Evolutionary conservation across 352 stramenopile species (phyloP).

Genomic region (Phytophthora colocasiae): DNA sequence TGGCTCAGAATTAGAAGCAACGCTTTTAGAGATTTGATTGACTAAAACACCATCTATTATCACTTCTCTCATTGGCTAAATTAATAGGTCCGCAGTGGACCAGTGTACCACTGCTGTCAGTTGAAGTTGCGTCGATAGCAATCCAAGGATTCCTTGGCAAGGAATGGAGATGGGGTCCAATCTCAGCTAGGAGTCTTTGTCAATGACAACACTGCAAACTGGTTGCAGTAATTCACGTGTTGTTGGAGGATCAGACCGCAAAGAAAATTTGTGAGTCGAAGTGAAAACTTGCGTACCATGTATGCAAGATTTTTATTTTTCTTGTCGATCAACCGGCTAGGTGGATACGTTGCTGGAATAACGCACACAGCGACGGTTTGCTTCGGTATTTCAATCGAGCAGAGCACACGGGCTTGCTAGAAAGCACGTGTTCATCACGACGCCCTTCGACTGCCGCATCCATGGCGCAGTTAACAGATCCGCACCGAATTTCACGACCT

Average conservation of each 20-base stretch:
- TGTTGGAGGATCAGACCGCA: slow-evolving; percentile 6
- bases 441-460: slow-evolving; percentile 1
- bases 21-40: too few species aligned
- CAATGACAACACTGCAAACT: neutral
- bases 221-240: neutral
- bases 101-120: too few species aligned
- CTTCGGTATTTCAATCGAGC: neutral
- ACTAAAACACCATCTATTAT: too few species aligned
- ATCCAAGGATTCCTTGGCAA: too few species aligned
- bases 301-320: slow-evolving; percentile 5
- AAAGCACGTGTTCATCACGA: slow-evolving; percentile 21
- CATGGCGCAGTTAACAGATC: slow-evolving; percentile 22
- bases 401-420: slow-evolving; percentile 6
- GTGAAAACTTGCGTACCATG: neutral
- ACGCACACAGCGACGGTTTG: slow-evolving; percentile 3
- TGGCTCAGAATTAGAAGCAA: too few species aligned
- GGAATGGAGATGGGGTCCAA: slow-evolving; percentile 3
- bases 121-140: too few species aligned
- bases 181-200: neutral
- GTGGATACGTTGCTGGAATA: slow-evolving; percentile 7
- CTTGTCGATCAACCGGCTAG: slow-evolving; percentile 6
- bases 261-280: slow-evolving; percentile 6
- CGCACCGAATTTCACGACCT: slow-evolving; percentile 5
- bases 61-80: too few species aligned
- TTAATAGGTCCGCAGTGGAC: too few species aligned